These are phyloP conservation scores for Eimeria tenella DNA, from an alignment of 169 alveolate species.

Conservation along the genomic window DNA sequence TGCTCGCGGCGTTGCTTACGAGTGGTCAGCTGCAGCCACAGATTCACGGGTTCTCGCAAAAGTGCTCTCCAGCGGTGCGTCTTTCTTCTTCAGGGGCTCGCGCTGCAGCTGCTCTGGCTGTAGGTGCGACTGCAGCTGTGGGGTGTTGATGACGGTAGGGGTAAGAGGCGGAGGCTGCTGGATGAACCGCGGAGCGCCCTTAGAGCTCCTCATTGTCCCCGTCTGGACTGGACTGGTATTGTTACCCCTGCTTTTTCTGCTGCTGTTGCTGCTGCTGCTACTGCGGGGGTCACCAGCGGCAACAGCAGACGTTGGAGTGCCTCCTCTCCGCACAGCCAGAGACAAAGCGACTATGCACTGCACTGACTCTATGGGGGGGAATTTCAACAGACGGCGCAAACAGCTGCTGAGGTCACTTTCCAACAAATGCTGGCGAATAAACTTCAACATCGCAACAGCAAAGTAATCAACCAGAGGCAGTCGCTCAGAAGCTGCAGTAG, in stretches of 20 bases:
- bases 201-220: neutral
- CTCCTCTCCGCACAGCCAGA: slow-evolving; percentile 52
- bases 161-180: slow-evolving; percentile 59
- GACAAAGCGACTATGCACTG: slow-evolving; percentile 79
- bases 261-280: slow-evolving; percentile 24
- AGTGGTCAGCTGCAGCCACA: neutral
- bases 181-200: neutral
- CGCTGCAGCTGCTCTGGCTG: slow-evolving; percentile 14
- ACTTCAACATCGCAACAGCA: slow-evolving; percentile 83
- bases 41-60: neutral
- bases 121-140: slow-evolving; percentile 10
- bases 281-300: neutral
- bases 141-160: slow-evolving; percentile 11
- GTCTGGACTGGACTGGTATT: slow-evolving; percentile 7
- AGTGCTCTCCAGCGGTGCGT: slow-evolving; percentile 17
- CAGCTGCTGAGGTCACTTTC: slow-evolving; percentile 81
- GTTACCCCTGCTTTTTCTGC: neutral
- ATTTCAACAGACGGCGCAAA: slow-evolving; percentile 83
- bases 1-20: neutral
- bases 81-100: neutral
- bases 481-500: slow-evolving; percentile 58
- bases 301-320: neutral
- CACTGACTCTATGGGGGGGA: slow-evolving; percentile 87
- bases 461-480: slow-evolving; percentile 81
- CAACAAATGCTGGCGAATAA: slow-evolving; percentile 79